Evolutionary conservation across 2,329 filamentous ascomycete genomes (phyloP).

Genomic region (Pestalotiopsis sp.): DNA sequence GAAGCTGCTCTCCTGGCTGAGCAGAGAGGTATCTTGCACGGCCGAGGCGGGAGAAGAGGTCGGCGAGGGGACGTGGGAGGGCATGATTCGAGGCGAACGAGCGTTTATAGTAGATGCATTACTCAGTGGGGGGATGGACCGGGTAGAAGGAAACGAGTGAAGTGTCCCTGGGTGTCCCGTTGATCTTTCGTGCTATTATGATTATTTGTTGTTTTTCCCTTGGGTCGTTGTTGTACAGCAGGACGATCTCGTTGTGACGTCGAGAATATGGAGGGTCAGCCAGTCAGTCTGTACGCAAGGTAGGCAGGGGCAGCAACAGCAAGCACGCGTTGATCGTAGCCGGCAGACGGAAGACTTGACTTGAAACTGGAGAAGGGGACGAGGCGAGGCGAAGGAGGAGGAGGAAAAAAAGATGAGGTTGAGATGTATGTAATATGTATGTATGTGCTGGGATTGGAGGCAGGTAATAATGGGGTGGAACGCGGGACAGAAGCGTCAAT

Average conservation of each 20-base stretch:
- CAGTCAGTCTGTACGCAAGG: neutral
- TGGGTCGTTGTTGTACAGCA: neutral
- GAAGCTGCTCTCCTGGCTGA: constrained; percentile 20
- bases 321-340: neutral
- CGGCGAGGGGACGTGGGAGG: constrained; percentile 12
- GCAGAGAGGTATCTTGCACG: neutral
- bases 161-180: neutral
- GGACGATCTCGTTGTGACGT: constrained; percentile 7
- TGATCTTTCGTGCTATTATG: neutral
- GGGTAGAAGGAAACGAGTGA: neutral
- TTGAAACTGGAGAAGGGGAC: neutral
- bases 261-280: neutral
- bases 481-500: neutral
- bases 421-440: constrained; percentile 7
- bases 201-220: neutral
- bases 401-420: neutral
- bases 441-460: neutral
- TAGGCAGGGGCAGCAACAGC: neutral
- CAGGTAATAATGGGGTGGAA: neutral
- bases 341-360: neutral
- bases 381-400: neutral
- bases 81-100: constrained; percentile 6
- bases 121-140: neutral
- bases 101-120: neutral
- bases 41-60: constrained; percentile 11